Evolutionary conservation across 2,329 filamentous ascomycete genomes (phyloP).

Genomic region (Pestalotiopsis sp.): DNA sequence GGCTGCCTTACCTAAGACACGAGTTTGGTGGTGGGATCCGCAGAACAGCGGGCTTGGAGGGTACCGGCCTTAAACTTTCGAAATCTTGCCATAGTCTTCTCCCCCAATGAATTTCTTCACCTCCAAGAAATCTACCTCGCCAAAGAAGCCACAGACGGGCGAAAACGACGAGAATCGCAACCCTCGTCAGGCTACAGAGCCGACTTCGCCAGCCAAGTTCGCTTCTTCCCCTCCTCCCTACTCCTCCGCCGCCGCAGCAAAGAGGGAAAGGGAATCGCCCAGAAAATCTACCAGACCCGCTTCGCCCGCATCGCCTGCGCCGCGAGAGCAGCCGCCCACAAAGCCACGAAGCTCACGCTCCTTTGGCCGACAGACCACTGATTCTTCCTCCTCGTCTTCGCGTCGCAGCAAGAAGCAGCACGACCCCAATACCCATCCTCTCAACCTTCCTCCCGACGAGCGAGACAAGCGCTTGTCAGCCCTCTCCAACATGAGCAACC

Average conservation of each 20-base stretch:
- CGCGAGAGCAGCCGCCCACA: conserved; percentile 22
- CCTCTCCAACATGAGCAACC: conserved; percentile 64
- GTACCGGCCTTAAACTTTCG: conserved; percentile 8
- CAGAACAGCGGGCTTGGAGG: conserved; percentile 2
- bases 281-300: conserved; percentile 25
- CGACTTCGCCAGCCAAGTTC: conserved; percentile 28
- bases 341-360: conserved; percentile 47
- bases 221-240: conserved; percentile 17
- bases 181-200: conserved; percentile 22
- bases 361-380: conserved; percentile 39
- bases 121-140: conserved; percentile 31
- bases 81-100: conserved; percentile 18
- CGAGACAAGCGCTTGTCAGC: conserved; percentile 70
- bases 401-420: conserved; percentile 52
- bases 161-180: conserved; percentile 29
- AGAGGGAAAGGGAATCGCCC: conserved; percentile 10
- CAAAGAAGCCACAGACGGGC: conserved; percentile 33
- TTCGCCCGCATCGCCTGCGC: conserved; percentile 24
- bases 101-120: conserved; percentile 38
- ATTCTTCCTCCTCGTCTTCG: conserved; percentile 49
- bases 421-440: conserved; percentile 77
- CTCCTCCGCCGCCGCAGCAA: not conserved
- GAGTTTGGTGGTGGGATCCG: conserved; percentile 5
- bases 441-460: conserved; percentile 90
- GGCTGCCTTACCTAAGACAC: conserved; percentile 11